Evolutionary conservation across 2,329 filamentous ascomycete species (phyloP).

Genomic region (Laburnicola sp.): DNA sequence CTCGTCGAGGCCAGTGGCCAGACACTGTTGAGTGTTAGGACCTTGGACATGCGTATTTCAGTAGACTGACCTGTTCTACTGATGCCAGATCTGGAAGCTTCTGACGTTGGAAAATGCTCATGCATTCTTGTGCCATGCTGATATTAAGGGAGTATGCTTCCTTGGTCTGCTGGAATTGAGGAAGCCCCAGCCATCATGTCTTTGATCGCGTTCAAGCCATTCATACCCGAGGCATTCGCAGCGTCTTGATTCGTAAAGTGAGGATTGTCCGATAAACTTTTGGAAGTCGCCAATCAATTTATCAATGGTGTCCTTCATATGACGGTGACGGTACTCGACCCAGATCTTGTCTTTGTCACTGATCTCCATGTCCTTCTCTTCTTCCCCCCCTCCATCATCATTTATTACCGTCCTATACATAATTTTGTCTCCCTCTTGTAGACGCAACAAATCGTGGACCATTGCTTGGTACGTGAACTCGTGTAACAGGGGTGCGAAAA

Average conservation of each 20-base stretch:
- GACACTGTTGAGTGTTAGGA: constrained; percentile 52
- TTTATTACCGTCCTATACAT: constrained; percentile 82
- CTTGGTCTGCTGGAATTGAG: constrained; percentile 94
- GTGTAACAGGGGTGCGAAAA: constrained; percentile 83
- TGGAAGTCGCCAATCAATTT: constrained; percentile 91
- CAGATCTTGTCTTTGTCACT: constrained; percentile 90
- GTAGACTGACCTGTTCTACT: constrained; percentile 69
- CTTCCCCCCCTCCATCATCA: constrained; percentile 67
- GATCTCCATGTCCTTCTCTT: constrained; percentile 90
- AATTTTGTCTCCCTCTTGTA: constrained; percentile 85
- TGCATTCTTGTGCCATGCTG: constrained; percentile 95
- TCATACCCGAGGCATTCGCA: constrained; percentile 73
- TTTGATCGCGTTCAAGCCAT: constrained; percentile 87
- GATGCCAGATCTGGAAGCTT: constrained; percentile 86
- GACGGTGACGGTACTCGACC: constrained; percentile 89
- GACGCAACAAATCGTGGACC: constrained; percentile 88
- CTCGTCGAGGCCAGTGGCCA: constrained; percentile 91
- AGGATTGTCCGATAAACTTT: constrained; percentile 88
- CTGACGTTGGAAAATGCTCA: constrained; percentile 84
- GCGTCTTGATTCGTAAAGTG: constrained; percentile 80
- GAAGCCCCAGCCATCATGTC: constrained; percentile 95
- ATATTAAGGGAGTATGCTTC: constrained; percentile 92
- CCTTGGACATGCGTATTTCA: background rate
- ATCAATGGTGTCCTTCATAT: constrained; percentile 98
- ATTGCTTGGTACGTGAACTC: constrained; percentile 99